These are phyloP conservation scores for Corrigiola litoralis DNA, from an alignment of 179 eudicot genomes.

Conservation along the genomic window DNA sequence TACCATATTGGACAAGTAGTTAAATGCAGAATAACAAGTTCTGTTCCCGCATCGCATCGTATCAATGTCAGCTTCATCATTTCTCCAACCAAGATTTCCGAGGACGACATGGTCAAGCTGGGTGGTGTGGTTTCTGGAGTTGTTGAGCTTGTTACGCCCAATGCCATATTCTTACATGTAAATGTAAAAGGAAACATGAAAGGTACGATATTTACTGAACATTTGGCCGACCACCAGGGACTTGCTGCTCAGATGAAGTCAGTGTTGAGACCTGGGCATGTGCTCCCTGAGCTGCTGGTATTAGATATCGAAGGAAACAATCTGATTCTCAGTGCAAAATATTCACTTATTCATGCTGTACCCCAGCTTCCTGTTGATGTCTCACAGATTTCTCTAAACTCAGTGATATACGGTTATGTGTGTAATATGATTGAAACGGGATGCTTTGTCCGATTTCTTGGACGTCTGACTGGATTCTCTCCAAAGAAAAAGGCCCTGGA, in stretches of 20 bases:
- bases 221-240: slow-evolving; percentile 88
- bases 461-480: slow-evolving; percentile 87
- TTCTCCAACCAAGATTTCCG: slow-evolving; percentile 52
- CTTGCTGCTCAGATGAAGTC: slow-evolving; percentile 59
- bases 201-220: slow-evolving; percentile 79
- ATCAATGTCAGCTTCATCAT: slow-evolving; percentile 81
- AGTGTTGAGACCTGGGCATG: slow-evolving; percentile 77
- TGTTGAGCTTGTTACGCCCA: slow-evolving; percentile 65
- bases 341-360: slow-evolving; percentile 64
- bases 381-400: slow-evolving; percentile 46
- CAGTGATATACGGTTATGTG: slow-evolving; percentile 77
- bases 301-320: slow-evolving; percentile 82
- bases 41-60: slow-evolving; percentile 60
- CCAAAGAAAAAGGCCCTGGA: slow-evolving; percentile 84
- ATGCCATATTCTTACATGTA: slow-evolving; percentile 48
- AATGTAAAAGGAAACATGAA: slow-evolving; percentile 52
- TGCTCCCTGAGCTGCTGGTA: slow-evolving; percentile 72
- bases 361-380: slow-evolving; percentile 62
- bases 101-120: slow-evolving; percentile 54
- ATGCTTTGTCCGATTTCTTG: slow-evolving; percentile 88
- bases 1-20: slow-evolving; percentile 96
- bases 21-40: slow-evolving; percentile 86
- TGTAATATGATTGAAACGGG: slow-evolving; percentile 90
- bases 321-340: slow-evolving; percentile 71
- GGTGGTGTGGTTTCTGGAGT: slow-evolving; percentile 89